Conservation (phyloP, 345 rosid genomes). For the Melaleuca alternifolia region DNA sequence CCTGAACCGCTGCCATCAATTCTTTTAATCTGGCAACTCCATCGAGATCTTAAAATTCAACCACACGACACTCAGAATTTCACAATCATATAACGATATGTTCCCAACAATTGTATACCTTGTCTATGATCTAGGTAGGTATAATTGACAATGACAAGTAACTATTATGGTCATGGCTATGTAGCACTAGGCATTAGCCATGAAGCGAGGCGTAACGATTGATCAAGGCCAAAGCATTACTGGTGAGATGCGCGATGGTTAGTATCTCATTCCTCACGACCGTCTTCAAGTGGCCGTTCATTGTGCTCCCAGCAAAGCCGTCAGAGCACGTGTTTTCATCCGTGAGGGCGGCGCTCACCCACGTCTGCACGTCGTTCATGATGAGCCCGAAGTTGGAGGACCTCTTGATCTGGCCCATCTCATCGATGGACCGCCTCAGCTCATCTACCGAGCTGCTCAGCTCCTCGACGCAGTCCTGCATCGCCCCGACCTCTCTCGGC, state of each 20-base stretch:
- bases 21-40: neutral
- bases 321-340: slow-evolving; percentile 36
- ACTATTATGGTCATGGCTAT: neutral
- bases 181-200: neutral
- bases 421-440: slow-evolving; percentile 10
- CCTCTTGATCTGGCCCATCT: slow-evolving; percentile 6
- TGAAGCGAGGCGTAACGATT: slow-evolving; percentile 9
- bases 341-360: slow-evolving; percentile 33
- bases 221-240: slow-evolving; percentile 22
- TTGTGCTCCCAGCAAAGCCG: slow-evolving; percentile 10
- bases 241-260: slow-evolving; percentile 17
- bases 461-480: slow-evolving; percentile 24
- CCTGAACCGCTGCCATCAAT: neutral
- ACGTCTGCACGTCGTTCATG: slow-evolving; percentile 19
- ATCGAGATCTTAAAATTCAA: neutral
- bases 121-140: neutral
- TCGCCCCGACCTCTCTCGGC: slow-evolving; percentile 16
- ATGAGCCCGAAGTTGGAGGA: slow-evolving; percentile 8
- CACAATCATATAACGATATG: neutral
- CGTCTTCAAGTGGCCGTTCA: slow-evolving; percentile 9
- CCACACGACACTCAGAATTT: neutral
- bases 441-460: slow-evolving; percentile 6
- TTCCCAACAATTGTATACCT: neutral
- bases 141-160: neutral
- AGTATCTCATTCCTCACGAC: slow-evolving; percentile 2